These are phyloP conservation scores for Axilococcus clingmanii DNA, from an alignment of 139 green algal species.

Conservation along the genomic window DNA sequence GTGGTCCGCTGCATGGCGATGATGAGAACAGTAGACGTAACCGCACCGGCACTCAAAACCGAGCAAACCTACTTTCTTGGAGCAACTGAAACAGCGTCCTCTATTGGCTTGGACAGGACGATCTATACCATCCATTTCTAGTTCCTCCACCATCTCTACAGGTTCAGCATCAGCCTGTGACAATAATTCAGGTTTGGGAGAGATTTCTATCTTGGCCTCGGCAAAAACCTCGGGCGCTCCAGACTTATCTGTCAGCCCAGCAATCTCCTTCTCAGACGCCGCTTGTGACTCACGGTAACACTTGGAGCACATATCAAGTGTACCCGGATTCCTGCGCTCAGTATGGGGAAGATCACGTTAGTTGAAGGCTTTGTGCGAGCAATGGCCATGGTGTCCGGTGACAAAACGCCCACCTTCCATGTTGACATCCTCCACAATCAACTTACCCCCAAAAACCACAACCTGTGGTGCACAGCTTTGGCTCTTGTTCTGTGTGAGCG, in stretches of 20 bases:
- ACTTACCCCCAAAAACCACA: slow-evolving; percentile 28
- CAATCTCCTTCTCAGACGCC: not conserved
- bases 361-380: not conserved
- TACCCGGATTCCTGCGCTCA: slow-evolving; percentile 11
- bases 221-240: slow-evolving; percentile 1
- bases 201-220: not conserved
- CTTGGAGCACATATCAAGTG: slow-evolving; percentile 19
- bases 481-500: slow-evolving; percentile 4
- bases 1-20: slow-evolving; percentile 27
- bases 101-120: slow-evolving; percentile 16
- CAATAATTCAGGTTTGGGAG: not conserved
- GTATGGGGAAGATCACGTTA: not conserved
- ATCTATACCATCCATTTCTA: not conserved
- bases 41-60: slow-evolving; percentile 37
- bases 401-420: too few relatives aligned
- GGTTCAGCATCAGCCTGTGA: not conserved
- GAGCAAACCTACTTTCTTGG: slow-evolving; percentile 33
- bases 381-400: too few relatives aligned
- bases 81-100: slow-evolving; percentile 27
- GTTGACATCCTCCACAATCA: too few relatives aligned
- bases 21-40: slow-evolving; percentile 29
- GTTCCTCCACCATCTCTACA: not conserved
- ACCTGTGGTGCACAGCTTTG: slow-evolving; percentile 11
- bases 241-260: not conserved
- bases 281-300: slow-evolving; percentile 12